Base-by-base conservation (phyloP, 2,329 filamentous ascomycete species). In the Rhexocercosporidium sp. region DNA sequence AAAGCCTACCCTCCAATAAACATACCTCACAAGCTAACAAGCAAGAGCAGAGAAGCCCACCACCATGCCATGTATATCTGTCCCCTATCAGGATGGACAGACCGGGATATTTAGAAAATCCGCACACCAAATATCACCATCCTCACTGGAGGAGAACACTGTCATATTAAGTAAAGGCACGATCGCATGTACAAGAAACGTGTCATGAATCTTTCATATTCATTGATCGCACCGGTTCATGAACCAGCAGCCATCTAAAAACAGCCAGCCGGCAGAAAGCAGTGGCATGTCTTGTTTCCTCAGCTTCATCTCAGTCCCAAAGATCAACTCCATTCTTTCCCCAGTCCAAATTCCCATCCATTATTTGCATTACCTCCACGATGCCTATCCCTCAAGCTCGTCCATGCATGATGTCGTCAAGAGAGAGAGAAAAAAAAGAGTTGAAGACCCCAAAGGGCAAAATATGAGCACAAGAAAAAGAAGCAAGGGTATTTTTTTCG, bases 381-480 rank as follows among this genome's bases (percentile, higher is more conserved):
- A 57, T 47, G n/a, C 54, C 41, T 57, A 59, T 57, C 54, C 53
- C 44, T 61, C 56, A 53, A 37, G 54, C 60, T 59, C 70, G 39
- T 68, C 57, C 60, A 67, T 62, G 66, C 64, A 68, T 74, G 37
- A 70, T 66, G 60, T 73, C 66, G 69, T 73, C 51, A 62, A 62
- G 18, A 63, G 25, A 70, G 53, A 66, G 25, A 51, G 18, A 47
- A 47, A 31, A 31, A 64, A 18, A 65, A 67, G 62, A 65, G 54
- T 64, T 54, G 49, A 56, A 59, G 64, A 54, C 59, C 67, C 63
- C 29, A 11, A 3, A 37, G 47, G 68, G 66, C 53, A 46, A 74
- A 74, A 67, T 74, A 73, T 74, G 60, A 67, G 67, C 71, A 62
- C 59, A 74, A 72, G 69, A 72, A 74, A 57, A 53, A 60, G 69